Conservation (phyloP, 2,329 filamentous ascomycete species). For the Thelonectria discophora region DNA sequence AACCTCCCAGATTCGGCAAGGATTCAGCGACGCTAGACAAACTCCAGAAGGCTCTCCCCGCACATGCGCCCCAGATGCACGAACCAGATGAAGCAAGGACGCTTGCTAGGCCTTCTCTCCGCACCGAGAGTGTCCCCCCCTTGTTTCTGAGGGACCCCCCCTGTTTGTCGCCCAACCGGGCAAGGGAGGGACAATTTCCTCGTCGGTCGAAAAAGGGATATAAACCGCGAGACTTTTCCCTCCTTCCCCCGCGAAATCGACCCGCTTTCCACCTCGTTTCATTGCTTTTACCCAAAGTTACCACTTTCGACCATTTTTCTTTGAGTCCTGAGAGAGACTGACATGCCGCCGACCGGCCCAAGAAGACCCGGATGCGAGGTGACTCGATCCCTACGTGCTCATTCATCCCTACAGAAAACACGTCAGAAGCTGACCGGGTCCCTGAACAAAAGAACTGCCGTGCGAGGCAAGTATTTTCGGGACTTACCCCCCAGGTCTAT, state of each 20-base stretch:
- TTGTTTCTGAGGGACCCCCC: slow-evolving; percentile 1
- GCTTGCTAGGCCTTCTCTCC: slow-evolving; percentile 24
- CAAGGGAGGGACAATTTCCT: slow-evolving; percentile 27
- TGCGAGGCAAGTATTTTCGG: slow-evolving; percentile 28
- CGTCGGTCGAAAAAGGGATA: slow-evolving; percentile 31
- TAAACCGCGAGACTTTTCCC: slow-evolving; percentile 27
- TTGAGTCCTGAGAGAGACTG: no score
- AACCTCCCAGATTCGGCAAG: slow-evolving; percentile 21
- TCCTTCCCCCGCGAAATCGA: slow-evolving; percentile 7
- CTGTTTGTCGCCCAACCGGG: slow-evolving; percentile 6
- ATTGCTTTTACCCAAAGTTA: neutral
- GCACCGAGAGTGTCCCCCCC: neutral
- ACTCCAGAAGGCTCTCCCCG: slow-evolving; percentile 5
- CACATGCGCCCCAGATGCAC: slow-evolving; percentile 14
- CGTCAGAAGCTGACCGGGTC: neutral
- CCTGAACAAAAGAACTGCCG: slow-evolving; percentile 29
- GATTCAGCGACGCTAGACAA: slow-evolving; percentile 20
- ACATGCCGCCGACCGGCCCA: slow-evolving; percentile 30
- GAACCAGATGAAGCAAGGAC: slow-evolving; percentile 12
- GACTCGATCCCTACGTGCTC: neutral
- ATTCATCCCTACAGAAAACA: neutral
- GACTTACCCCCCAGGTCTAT: neutral
- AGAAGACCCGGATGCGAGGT: slow-evolving; percentile 31
- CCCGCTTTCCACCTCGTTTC: neutral
- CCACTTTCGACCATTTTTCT: no score